Conservation (phyloP, 1,284 basidiomycete genomes). For the Leccinum angustisporum region DNA sequence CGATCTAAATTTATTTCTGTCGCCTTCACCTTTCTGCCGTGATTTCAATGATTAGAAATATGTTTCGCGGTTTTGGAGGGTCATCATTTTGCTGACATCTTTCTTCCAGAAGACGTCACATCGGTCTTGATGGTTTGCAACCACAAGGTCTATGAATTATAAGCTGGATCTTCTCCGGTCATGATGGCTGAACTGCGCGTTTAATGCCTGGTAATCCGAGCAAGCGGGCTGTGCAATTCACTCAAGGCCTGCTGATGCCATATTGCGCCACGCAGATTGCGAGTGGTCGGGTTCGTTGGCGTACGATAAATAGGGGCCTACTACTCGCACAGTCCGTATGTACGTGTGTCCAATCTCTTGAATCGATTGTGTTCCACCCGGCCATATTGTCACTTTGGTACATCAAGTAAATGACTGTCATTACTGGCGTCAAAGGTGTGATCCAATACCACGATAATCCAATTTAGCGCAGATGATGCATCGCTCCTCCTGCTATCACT, state of each 20-base stretch:
- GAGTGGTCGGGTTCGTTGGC: neutral
- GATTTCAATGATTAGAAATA: constrained; percentile 16
- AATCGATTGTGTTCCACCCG: neutral
- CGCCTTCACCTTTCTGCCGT: constrained; percentile 17
- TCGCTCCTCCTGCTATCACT: neutral
- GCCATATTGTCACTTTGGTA: neutral
- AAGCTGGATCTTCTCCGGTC: neutral
- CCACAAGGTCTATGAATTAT: neutral
- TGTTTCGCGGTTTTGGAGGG: constrained; percentile 12
- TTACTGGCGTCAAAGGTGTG: neutral
- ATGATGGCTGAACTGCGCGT: neutral
- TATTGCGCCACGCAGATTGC: neutral
- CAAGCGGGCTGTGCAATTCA: neutral
- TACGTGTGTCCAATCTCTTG: neutral
- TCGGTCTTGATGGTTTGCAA: constrained; percentile 19
- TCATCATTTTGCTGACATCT: constrained; percentile 18
- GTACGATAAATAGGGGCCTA: neutral
- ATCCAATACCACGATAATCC: neutral
- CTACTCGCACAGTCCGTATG: neutral
- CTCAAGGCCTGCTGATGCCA: neutral
- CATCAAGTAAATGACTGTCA: neutral
- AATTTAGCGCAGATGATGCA: neutral
- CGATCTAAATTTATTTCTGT: constrained; percentile 10
- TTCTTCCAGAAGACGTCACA: constrained; percentile 16
- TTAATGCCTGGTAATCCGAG: neutral